Base-by-base conservation (phyloP, 1,284 basidiomycete genomes). In the Trametes hirsuta region DNA sequence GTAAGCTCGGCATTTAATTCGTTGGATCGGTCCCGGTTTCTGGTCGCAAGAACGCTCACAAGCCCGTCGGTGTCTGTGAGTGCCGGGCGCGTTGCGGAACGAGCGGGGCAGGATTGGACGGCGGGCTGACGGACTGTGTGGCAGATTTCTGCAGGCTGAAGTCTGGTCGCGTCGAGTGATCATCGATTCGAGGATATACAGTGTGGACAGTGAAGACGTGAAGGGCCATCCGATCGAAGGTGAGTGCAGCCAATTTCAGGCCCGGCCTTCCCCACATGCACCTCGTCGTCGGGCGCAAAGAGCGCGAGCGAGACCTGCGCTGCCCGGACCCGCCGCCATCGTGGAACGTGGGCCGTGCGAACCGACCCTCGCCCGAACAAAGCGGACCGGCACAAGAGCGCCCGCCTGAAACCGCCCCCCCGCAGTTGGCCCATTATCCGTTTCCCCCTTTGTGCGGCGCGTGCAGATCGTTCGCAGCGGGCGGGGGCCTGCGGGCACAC, bases 301-400 rank as follows among this genome's bases (percentile, higher is more conserved):
- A 5, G 30, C 30, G 4, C 30, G 30, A 30, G 5, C 30, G 4
- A 5, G 30, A 4, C 30, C 4, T 30, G 4, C 30, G 30, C 30
- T 30, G 5, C 8, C 34, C 51, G 41, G 51, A 37, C 25, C 25
- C 56, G 72, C 74, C 72, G 75, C 79, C 79, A 76, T 75, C 76
- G 84, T 68, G 72, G 78, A 87, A 86, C 85, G 84, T 85, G 84
- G 81, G 73, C 74, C 77, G 81, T 80, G 81, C 74, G 80, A 78
- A 76, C 46, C 39, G 44, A 35, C 37, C 42, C 36, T 12, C 30
- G 15, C 34, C 45, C 56, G 56, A 58, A 58, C 56, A 58, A 58
- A 58, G 49, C 56, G 56, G 56, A 57, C 48, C 30, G 18, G 34
- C 30, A n/a, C 25, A 54, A 59, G 42, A 49, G 47, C 36, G 51